Evolutionary conservation across 2,329 filamentous ascomycete genomes (phyloP).

Genomic region (Colletotrichum cereale): DNA sequence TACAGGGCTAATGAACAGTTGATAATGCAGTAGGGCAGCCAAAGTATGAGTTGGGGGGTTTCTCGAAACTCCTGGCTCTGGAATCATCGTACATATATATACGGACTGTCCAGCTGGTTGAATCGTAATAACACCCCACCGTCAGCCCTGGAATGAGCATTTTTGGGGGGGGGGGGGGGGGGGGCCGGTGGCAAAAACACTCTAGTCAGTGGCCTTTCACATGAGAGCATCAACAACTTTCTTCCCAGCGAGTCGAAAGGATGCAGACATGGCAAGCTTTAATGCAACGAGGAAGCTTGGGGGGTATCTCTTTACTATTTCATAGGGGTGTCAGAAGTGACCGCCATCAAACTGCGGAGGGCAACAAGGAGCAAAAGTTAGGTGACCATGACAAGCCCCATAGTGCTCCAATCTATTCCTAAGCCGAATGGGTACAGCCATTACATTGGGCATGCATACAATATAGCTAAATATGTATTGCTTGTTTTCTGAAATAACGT

Average conservation of each 20-base stretch:
- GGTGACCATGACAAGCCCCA: neutral
- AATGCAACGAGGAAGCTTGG: too few relatives aligned
- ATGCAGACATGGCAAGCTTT: neutral
- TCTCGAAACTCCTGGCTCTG: too few relatives aligned
- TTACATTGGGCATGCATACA: too few relatives aligned
- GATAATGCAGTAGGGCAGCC: neutral
- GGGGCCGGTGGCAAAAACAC: neutral
- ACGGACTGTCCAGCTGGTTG: too few relatives aligned
- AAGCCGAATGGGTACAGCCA: too few relatives aligned
- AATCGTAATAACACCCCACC: too few relatives aligned
- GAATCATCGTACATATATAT: neutral
- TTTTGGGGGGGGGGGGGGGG: too few relatives aligned
- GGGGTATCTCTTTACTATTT: neutral
- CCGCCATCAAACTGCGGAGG: neutral
- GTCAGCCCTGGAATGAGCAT: neutral
- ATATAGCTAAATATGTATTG: neutral
- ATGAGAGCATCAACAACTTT: neutral
- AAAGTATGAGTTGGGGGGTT: too few relatives aligned
- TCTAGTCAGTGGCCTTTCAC: neutral
- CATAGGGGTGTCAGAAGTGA: neutral
- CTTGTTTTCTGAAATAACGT: too few relatives aligned
- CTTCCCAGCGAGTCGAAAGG: neutral
- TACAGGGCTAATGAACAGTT: neutral
- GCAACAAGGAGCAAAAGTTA: neutral
- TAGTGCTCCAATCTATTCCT: neutral